Evolutionary conservation across 352 stramenopile genomes (phyloP).

Genomic region (Phytopythium litorale): DNA sequence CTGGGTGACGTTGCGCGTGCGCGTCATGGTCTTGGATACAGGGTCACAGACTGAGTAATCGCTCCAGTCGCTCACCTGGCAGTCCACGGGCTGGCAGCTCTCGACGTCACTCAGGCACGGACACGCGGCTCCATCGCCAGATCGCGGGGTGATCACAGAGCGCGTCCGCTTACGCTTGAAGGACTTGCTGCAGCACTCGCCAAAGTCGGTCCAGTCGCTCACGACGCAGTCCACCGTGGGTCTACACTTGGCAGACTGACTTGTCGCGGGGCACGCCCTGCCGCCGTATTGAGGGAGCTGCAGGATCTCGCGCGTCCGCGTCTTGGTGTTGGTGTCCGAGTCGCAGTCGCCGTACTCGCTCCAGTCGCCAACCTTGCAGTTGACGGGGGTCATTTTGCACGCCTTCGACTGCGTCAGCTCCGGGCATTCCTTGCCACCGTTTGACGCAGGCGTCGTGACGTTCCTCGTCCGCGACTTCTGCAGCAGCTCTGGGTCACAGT

Average conservation of each 20-base stretch:
- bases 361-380: conserved; percentile 55
- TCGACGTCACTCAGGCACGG: conserved; percentile 28
- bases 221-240: conserved; percentile 53
- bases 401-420: conserved; percentile 23
- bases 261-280: conserved; percentile 28
- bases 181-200: conserved; percentile 24
- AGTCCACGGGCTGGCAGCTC: conserved; percentile 42
- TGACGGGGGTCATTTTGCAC: conserved; percentile 34
- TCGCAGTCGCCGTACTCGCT: conserved; percentile 41
- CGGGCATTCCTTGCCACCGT: conserved; percentile 33
- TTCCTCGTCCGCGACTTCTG: conserved; percentile 26
- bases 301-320: conserved; percentile 34
- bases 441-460: conserved; percentile 17
- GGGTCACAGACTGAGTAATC: conserved; percentile 37
- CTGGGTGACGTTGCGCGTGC: conserved; percentile 25
- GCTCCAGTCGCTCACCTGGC: conserved; percentile 38
- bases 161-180: conserved; percentile 36
- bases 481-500: conserved; percentile 21
- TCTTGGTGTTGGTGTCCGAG: conserved; percentile 38
- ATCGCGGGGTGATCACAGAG: conserved; percentile 24
- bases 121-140: conserved; percentile 31
- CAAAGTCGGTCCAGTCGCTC: conserved; percentile 43
- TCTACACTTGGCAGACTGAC: conserved; percentile 31
- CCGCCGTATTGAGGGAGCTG: conserved; percentile 30
- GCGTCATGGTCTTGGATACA: conserved; percentile 24